These are phyloP conservation scores for Beverwykella pulmonaria DNA, from an alignment of 495 filamentous ascomycete genomes.

Conservation along the genomic window DNA sequence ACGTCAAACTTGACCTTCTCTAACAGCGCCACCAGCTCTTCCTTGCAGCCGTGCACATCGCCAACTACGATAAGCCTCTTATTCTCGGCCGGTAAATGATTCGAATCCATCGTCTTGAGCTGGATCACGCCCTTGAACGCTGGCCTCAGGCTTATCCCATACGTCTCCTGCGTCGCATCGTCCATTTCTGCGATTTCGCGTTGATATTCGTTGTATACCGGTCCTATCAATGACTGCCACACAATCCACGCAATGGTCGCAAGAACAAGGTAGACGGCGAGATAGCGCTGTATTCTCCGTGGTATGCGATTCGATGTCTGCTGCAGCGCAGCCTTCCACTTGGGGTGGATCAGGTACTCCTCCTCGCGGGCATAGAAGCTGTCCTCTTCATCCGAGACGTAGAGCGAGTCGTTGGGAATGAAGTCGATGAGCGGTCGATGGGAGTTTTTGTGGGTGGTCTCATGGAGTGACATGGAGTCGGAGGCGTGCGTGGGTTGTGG, in stretches of 20 bases:
- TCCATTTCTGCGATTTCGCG: conserved; percentile 48
- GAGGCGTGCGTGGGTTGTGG: not conserved
- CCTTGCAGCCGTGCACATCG: conserved; percentile 85
- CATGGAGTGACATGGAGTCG: conserved; percentile 6
- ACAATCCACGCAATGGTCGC: conserved; percentile 46
- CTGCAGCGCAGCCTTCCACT: conserved; percentile 19
- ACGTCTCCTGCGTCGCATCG: conserved; percentile 44
- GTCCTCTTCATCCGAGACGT: conserved; percentile 31
- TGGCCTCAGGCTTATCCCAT: conserved; percentile 54
- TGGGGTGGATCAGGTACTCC: conserved; percentile 22
- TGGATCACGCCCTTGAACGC: conserved; percentile 55
- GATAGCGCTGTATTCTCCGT: conserved; percentile 45
- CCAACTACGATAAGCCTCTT: conserved; percentile 71
- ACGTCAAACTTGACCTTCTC: conserved; percentile 65
- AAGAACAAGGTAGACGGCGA: conserved; percentile 50
- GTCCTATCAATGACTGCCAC: conserved; percentile 51
- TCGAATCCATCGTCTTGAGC: conserved; percentile 49
- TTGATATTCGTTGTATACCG: conserved; percentile 48
- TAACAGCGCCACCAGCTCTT: conserved; percentile 67
- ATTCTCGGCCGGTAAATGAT: conserved; percentile 36
- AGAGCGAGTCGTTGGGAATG: conserved; percentile 21
- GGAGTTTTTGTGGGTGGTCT: not conserved
- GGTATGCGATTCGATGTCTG: conserved; percentile 26
- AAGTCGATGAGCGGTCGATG: conserved; percentile 23
- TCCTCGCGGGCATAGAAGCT: conserved; percentile 24